Evolutionary conservation across 345 rosid genomes (phyloP), one percentile per base, ranked within the genome.

Genomic region (Cochlearia excelsa): DNA sequence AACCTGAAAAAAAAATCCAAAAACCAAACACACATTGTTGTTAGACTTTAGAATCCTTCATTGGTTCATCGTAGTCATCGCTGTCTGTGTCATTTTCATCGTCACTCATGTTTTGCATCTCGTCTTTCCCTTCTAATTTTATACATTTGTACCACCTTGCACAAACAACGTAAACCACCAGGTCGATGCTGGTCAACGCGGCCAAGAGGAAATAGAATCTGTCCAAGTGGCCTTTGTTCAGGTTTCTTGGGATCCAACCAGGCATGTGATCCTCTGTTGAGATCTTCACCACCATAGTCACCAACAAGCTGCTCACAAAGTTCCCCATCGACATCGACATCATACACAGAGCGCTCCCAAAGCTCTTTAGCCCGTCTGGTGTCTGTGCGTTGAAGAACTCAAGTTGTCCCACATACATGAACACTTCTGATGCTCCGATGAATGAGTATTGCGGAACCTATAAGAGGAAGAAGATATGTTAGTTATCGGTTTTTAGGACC

Each of bases 371-470:
- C 30, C 99, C 90, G 0, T 94, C 95, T 3, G 97, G 99, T 16
- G 99, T 69, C 46, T 94, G 99, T 1, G 96, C 88, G 47, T 90
- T 94, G 80, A 94, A 94, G 83, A 94, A 94, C 68, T 94, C 99
- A 11, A 94, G 80, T 16, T 16, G 23, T 16, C 23, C 23, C 23
- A 16, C 23, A 16, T 16, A 16, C 23, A 16, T 16, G 23, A 94
- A 94, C 46, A 94, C 99, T 75, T 94, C 99, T 16, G 99, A 94
- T 35, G 97, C 99, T 54, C 99, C 99, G 1, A 90, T 87, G 4
- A 94, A 75, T 1, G 86, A 88, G 46, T 84, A 94, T 57, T 90
- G 99, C 1, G 99, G 99, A 54, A 86, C 84, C 79, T 93, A 96
- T 34, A 54, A 46, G 10, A 37, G 30, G 6, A 2, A 57, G 16